A percentile compares a stretch with the other conserved stretches of the same genome.
Conservation (phyloP, 768 basidiomycete species). For the Boletus patriciae region DNA sequence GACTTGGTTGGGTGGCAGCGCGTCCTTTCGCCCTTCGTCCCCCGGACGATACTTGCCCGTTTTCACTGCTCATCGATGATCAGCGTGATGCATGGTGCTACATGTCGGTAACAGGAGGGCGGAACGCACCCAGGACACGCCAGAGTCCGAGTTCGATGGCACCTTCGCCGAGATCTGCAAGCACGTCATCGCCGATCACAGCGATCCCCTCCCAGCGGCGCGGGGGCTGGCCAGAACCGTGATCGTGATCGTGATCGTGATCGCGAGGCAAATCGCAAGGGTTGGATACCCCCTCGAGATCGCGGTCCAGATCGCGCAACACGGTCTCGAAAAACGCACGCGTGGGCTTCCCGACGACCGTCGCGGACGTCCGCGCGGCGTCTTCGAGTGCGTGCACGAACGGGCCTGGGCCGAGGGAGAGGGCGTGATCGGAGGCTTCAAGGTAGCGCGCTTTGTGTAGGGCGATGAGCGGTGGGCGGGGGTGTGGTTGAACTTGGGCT, state of each 20-base stretch:
- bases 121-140: constrained; percentile 57
- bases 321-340: constrained; percentile 58
- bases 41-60: constrained; percentile 70
- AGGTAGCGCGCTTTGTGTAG: constrained; percentile 60
- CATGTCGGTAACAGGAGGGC: too few species aligned
- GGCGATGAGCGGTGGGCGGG: constrained; percentile 46
- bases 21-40: constrained; percentile 46
- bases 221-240: too few species aligned
- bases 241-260: too few species aligned
- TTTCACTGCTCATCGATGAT: constrained; percentile 40
- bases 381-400: constrained; percentile 64
- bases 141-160: constrained; percentile 59
- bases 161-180: constrained; percentile 63
- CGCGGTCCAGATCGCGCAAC: constrained; percentile 42
- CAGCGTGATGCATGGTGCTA: neutral
- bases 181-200: constrained; percentile 67
- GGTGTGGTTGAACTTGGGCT: too few species aligned
- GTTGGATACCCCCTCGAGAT: neutral
- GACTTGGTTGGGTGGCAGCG: constrained; percentile 51
- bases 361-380: constrained; percentile 48
- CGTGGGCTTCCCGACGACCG: constrained; percentile 65
- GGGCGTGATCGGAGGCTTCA: constrained; percentile 43
- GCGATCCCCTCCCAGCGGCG: constrained; percentile 30
- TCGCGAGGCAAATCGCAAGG: neutral
- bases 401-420: constrained; percentile 70